Evolutionary conservation across 2,329 filamentous ascomycete species (phyloP).

Genomic region (Calonectria montana): DNA sequence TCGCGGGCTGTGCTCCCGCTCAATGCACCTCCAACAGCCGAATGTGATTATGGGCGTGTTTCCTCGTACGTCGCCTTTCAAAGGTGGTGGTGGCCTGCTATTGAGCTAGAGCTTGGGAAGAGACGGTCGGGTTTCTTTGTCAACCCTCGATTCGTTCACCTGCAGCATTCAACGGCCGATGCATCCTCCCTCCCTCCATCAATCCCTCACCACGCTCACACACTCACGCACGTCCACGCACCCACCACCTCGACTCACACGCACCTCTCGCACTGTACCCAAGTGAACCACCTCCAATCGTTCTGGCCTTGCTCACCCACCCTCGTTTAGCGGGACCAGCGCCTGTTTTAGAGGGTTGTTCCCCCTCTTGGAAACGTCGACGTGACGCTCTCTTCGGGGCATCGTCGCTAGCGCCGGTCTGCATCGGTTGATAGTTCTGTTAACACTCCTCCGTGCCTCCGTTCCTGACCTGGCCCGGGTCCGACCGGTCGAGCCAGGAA

Average conservation of each 20-base stretch:
- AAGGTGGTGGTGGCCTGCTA: background rate
- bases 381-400: background rate
- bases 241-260: background rate
- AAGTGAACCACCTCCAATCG: constrained; percentile 6
- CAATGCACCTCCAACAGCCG: background rate
- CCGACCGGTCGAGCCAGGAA: background rate
- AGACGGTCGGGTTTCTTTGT: background rate
- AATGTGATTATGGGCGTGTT: background rate
- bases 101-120: background rate
- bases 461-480: background rate
- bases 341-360: constrained; percentile 18
- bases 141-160: constrained; percentile 11
- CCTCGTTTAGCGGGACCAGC: constrained; percentile 19
- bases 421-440: constrained; percentile 2
- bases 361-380: constrained; percentile 15
- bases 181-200: constrained; percentile 1
- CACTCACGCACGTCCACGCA: background rate
- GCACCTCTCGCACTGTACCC: constrained; percentile 15
- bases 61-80: background rate
- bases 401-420: constrained; percentile 21
- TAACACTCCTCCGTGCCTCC: background rate
- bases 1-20: background rate
- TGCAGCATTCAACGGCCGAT: constrained; percentile 1
- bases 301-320: constrained; percentile 9
- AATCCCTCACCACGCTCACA: constrained; percentile 11